phyloP scores from a whole-genome alignment of 768 basidiomycete genomes.

The Pisolithus orientalis region DNA sequence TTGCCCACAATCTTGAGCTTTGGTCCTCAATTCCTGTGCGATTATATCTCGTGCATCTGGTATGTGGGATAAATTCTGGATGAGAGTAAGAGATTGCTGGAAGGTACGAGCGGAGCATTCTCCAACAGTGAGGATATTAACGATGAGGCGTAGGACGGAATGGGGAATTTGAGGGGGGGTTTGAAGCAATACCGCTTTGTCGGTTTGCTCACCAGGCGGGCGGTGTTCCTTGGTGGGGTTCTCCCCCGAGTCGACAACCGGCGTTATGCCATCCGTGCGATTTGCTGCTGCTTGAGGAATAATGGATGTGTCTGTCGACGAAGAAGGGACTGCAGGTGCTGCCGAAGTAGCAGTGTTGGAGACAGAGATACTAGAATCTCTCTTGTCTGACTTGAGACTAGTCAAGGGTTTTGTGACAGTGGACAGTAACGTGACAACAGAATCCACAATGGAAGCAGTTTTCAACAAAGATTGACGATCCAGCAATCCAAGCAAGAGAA shows the following conservation, averaged over 20 bases:
- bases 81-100: constrained; percentile 85
- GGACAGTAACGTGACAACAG: constrained; percentile 81
- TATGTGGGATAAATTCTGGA: constrained; percentile 86
- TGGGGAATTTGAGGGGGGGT: constrained; percentile 83
- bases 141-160: constrained; percentile 79
- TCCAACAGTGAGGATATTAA: constrained; percentile 95
- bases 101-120: constrained; percentile 97
- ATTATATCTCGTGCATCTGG: constrained; percentile 86
- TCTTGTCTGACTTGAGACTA: constrained; percentile 47
- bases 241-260: constrained; percentile 6
- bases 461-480: constrained; percentile 82
- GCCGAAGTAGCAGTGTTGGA: constrained; percentile 13
- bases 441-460: constrained; percentile 89
- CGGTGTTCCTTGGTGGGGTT: constrained; percentile 21
- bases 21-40: constrained; percentile 77
- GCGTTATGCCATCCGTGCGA: constrained; percentile 10
- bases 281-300: not conserved
- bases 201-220: constrained; percentile 14
- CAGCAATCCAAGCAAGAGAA: constrained; percentile 79
- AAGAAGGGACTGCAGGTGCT: constrained; percentile 1
- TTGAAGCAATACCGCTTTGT: constrained; percentile 49
- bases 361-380: constrained; percentile 26
- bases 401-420: constrained; percentile 82
- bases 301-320: constrained; percentile 6
- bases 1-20: constrained; percentile 85